Evolutionary conservation across 345 rosid species (phyloP).

Genomic region (Anacardium occidentale): DNA sequence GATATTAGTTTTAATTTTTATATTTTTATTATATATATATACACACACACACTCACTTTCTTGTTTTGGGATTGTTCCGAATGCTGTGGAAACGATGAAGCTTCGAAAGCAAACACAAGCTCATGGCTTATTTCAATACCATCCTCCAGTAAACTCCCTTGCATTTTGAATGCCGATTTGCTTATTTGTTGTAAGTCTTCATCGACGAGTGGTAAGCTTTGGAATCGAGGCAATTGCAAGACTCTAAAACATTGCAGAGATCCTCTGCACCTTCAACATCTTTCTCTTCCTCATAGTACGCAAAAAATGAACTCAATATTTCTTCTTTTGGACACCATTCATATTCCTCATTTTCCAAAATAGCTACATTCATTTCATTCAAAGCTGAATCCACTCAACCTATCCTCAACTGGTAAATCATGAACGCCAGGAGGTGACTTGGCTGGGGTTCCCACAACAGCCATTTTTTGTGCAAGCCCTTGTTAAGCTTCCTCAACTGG

Average conservation of each 20-base stretch:
- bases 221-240: slow-evolving; percentile 34
- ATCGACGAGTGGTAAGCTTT: slow-evolving; percentile 36
- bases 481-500: too few relatives aligned
- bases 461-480: too few relatives aligned
- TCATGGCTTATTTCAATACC: slow-evolving; percentile 44
- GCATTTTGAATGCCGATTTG: slow-evolving; percentile 52
- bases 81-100: too few relatives aligned
- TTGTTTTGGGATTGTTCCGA: too few relatives aligned
- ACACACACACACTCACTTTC: too few relatives aligned
- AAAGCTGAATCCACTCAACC: slow-evolving; percentile 41
- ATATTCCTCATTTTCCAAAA: slow-evolving; percentile 27
- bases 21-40: too few relatives aligned
- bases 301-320: slow-evolving; percentile 37
- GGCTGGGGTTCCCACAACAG: too few relatives aligned
- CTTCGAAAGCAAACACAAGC: slow-evolving; percentile 47
- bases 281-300: slow-evolving; percentile 42
- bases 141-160: slow-evolving; percentile 43
- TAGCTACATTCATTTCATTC: slow-evolving; percentile 48
- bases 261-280: slow-evolving; percentile 64
- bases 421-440: too few relatives aligned
- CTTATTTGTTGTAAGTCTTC: slow-evolving; percentile 52
- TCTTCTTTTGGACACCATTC: slow-evolving; percentile 46
- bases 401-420: slow-evolving; percentile 52
- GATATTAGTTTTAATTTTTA: too few relatives aligned
- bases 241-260: slow-evolving; percentile 44